Conservation (phyloP, 83 land plant genomes). For the Thuja plicata region DNA sequence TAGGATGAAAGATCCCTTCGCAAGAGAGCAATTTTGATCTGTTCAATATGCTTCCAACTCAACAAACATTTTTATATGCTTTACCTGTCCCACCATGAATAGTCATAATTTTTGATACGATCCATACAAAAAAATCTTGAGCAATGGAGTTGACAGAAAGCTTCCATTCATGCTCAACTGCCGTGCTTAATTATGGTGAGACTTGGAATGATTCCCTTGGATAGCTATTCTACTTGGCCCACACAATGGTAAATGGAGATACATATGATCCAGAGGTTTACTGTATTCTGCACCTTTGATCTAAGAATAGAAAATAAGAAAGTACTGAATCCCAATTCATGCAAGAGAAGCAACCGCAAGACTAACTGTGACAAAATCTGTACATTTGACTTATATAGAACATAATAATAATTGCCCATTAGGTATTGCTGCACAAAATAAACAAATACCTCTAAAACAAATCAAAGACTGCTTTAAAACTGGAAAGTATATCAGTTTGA, state of each 20-base stretch:
- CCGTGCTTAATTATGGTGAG: neutral
- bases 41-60: conserved; percentile 8
- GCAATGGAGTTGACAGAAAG: neutral
- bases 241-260: neutral
- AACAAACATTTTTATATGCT: neutral
- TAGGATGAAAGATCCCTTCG: neutral
- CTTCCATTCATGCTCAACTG: neutral
- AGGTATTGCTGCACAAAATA: neutral
- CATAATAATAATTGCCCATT: neutral
- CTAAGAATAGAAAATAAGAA: neutral
- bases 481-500: neutral
- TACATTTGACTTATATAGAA: neutral
- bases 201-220: neutral
- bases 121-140: neutral
- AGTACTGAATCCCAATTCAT: neutral
- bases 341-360: neutral
- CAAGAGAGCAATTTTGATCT: conserved; percentile 8
- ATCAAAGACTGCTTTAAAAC: neutral
- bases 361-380: conserved; percentile 3
- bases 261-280: neutral
- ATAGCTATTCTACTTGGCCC: neutral
- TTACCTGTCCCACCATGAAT: neutral
- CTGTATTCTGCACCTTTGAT: neutral
- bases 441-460: neutral
- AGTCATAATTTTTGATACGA: neutral